phyloP scores from a whole-genome alignment of 371 early-diverging fungal species.

The Cokeromyces recurvatus region DNA sequence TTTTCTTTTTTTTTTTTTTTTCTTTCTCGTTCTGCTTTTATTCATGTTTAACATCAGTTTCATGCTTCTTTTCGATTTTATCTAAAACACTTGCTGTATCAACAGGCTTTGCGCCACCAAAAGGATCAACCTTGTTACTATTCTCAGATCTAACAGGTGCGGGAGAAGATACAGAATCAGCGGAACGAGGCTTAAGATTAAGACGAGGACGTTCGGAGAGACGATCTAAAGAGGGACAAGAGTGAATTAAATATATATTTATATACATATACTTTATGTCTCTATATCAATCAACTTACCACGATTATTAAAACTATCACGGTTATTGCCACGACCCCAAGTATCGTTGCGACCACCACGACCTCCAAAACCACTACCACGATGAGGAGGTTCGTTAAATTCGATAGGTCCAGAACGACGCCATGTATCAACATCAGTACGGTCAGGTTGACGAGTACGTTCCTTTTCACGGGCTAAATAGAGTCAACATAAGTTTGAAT shows the following conservation, averaged over 20 bases:
- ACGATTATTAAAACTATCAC: constrained; percentile 13
- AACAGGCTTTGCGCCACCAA: constrained; percentile 79
- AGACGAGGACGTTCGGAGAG: constrained; percentile 51
- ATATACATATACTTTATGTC: too few relatives aligned
- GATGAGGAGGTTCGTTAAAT: constrained; percentile 34
- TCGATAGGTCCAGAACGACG: constrained; percentile 45
- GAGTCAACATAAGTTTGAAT: not conserved
- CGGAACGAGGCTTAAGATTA: constrained; percentile 67
- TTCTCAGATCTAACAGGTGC: constrained; percentile 1
- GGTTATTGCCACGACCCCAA: constrained; percentile 49
- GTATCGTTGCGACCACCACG: constrained; percentile 41
- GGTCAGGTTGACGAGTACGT: constrained; percentile 33
- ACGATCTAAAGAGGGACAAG: constrained; percentile 8
- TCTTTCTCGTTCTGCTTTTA: too few relatives aligned
- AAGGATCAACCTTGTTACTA: constrained; percentile 69
- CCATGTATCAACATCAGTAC: constrained; percentile 51
- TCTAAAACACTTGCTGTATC: constrained; percentile 68
- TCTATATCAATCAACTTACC: constrained; percentile 4
- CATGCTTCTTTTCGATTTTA: constrained; percentile 63
- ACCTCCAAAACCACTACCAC: constrained; percentile 47
- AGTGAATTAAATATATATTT: not conserved
- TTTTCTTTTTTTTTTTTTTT: not conserved
- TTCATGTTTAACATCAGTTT: too few relatives aligned
- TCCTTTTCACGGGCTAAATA: constrained; percentile 32
- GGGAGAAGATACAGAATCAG: constrained; percentile 26